Evolutionary conservation across 257 asterid genomes (phyloP).

Genomic region (Orobanche coerulescens): DNA sequence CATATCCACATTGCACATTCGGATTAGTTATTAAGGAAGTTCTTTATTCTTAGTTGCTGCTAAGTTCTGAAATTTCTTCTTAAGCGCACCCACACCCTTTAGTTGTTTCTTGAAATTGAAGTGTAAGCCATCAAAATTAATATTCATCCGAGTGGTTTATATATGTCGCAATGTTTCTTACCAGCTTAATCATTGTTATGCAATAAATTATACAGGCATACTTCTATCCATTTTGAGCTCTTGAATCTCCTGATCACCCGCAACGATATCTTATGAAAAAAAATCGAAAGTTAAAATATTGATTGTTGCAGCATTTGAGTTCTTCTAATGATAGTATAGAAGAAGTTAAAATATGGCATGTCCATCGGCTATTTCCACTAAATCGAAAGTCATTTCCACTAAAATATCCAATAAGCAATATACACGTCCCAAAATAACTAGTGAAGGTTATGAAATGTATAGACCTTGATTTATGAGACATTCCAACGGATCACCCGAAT

Average conservation of each 20-base stretch:
- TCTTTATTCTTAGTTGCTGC: no score
- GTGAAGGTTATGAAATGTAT: slow-evolving; percentile 21
- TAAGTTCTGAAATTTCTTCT: no score
- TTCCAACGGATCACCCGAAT: slow-evolving; percentile 25
- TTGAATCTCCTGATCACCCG: neutral
- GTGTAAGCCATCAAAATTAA: neutral
- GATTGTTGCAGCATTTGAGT: neutral
- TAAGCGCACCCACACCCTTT: neutral
- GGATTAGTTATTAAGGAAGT: no score
- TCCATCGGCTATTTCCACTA: neutral
- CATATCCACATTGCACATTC: neutral
- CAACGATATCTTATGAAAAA: neutral
- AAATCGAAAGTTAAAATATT: neutral
- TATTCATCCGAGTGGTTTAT: neutral
- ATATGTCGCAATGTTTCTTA: neutral
- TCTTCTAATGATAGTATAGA: neutral
- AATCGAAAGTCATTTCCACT: slow-evolving; percentile 18
- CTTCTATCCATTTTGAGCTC: neutral
- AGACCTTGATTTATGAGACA: slow-evolving; percentile 34
- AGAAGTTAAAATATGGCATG: neutral
- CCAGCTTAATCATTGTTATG: neutral
- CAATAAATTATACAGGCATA: neutral
- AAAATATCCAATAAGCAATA: neutral
- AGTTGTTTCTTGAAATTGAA: slow-evolving; percentile 6
- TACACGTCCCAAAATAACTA: neutral